Evolutionary conservation across 495 filamentous ascomycete species (phyloP), one percentile per base, ranked within the genome.

Genomic region (Penicillium dipodomyicola): DNA sequence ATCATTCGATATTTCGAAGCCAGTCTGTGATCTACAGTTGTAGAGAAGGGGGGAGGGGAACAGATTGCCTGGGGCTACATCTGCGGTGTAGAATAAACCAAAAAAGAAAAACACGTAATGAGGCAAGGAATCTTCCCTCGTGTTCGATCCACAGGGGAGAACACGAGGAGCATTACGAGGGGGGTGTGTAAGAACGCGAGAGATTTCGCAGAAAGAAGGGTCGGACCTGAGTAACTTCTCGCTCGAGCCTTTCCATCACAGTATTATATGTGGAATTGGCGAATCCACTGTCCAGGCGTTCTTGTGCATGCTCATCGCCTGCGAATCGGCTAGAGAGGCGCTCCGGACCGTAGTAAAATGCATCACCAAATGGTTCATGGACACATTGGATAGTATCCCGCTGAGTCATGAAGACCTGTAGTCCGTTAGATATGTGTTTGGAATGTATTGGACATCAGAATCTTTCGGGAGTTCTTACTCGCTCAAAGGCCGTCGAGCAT

Each of bases 351-450:
- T 86, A 97, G 73, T 98, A 97, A 72, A 90, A 98, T 54, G 92
- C 89, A 68, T 98, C 94, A 15, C 94, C 94, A 63, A 97, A 97
- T 1, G 94, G 94, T 71, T 98, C 94, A 68, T 98, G 94, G 61
- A 93, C 73, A 69, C 91, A 96, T 59, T 83, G 76, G 29, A 98
- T 81, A 23, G 79, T 87, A 58, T 93, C 87, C 25, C 79, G 77
- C 57, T 88, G 85, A 59, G 92, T 96, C 94, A 98, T 97, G 70
- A 98, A 96, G 57, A 97, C 90, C 91, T 96, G 59, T 12, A 35
- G 27, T 2, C 9, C 22, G 41, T 63, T 19, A 61, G 59, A 23
- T 48, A 33, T 33, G 27, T 29, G 43, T 17, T 33, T 10, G 4
- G 14, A 30, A 32, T 20, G 10, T 1, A 19, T 2, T 48, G 10